Evolutionary conservation across 202 grass and related monocot genomes (phyloP).

Genomic region (Zoysia matrella): DNA sequence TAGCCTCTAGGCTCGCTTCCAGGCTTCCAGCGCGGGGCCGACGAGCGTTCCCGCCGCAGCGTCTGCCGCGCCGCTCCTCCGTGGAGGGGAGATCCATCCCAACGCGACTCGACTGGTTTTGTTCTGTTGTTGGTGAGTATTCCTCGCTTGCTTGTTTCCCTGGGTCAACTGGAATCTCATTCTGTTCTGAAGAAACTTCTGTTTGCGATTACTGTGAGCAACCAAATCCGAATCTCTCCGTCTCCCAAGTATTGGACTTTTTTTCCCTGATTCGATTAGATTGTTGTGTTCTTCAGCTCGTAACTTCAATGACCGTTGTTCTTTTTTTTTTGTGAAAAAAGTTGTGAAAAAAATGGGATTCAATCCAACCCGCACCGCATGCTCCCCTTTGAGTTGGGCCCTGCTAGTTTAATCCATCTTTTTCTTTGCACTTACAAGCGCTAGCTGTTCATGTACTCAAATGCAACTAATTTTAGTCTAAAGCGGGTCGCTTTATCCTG

Average conservation of each 20-base stretch:
- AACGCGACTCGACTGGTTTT: not conserved
- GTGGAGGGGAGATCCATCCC: not conserved
- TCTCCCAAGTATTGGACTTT: not conserved
- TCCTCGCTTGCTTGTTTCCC: not conserved
- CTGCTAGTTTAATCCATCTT: constrained; percentile 6
- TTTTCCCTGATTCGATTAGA: not conserved
- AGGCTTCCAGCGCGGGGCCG: not conserved
- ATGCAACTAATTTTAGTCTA: constrained; percentile 7
- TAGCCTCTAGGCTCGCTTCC: not conserved
- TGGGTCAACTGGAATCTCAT: not conserved
- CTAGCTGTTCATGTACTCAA: constrained; percentile 5
- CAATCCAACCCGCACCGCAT: not conserved
- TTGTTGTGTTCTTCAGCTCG: not conserved
- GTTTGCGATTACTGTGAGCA: not conserved
- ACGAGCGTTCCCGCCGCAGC: no score
- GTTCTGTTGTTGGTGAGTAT: not conserved
- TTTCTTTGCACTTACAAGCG: not conserved
- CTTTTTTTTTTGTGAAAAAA: not conserved
- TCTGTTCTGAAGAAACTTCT: not conserved
- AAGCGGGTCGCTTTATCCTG: constrained; percentile 9
- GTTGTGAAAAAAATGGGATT: not conserved
- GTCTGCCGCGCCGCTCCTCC: not conserved
- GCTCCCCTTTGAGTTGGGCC: not conserved
- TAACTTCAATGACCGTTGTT: not conserved
- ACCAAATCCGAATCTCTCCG: not conserved